Percentiles rank a stretch among this genome's conserved stretches.
Conservation (phyloP, 768 basidiomycete species). For the Harrya chromipes region DNA sequence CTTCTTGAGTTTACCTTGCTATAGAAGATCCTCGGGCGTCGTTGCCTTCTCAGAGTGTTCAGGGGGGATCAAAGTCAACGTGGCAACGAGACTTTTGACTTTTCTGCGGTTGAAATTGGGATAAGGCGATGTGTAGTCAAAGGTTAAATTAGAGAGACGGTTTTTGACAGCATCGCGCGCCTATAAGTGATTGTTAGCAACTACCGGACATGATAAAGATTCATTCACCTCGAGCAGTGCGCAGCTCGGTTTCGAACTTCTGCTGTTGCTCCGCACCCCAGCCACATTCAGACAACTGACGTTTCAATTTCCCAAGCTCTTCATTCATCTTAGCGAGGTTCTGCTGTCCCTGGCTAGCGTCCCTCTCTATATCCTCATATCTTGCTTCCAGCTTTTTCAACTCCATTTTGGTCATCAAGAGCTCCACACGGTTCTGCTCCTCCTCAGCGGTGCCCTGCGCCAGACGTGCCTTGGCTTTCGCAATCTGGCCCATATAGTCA, state of each 20-base stretch:
- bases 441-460: constrained; percentile 81
- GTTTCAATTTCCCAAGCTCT: constrained; percentile 55
- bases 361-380: constrained; percentile 82
- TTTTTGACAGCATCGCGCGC: constrained; percentile 66
- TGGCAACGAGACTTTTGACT: constrained; percentile 90
- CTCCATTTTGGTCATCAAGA: constrained; percentile 77
- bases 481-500: constrained; percentile 94
- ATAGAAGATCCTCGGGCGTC: constrained; percentile 84
- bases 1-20: constrained; percentile 74
- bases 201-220: neutral
- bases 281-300: constrained; percentile 54
- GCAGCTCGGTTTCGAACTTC: constrained; percentile 48
- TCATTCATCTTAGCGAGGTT: constrained; percentile 57
- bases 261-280: constrained; percentile 80
- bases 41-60: constrained; percentile 77
- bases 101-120: constrained; percentile 78
- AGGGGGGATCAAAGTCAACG: constrained; percentile 73
- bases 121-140: constrained; percentile 75
- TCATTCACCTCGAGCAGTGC: constrained; percentile 52
- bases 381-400: constrained; percentile 69
- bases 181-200: constrained; percentile 36
- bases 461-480: constrained; percentile 71
- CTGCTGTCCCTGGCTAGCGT: constrained; percentile 73
- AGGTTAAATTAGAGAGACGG: constrained; percentile 69
- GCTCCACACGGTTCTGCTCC: constrained; percentile 73